These are phyloP conservation scores for Arabidopsis arenosa DNA, from an alignment of 345 rosid species.

Conservation along the genomic window DNA sequence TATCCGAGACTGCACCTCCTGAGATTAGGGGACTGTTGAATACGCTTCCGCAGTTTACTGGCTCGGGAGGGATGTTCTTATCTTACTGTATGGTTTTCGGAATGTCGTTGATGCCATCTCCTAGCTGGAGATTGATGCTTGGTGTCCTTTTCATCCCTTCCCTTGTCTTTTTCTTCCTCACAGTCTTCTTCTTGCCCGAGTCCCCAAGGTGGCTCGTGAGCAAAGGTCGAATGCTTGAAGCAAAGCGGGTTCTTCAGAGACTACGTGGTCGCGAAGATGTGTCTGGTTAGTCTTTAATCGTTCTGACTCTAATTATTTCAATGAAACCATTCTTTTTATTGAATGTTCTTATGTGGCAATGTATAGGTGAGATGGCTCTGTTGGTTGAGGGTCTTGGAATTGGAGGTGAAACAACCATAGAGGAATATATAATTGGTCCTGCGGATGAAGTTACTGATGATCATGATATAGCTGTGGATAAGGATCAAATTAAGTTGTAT, in stretches of 20 bases:
- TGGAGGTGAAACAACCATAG: constrained; percentile 82
- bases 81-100: constrained; percentile 93
- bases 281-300: constrained; percentile 60
- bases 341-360: constrained; percentile 33
- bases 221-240: constrained; percentile 92
- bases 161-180: constrained; percentile 60
- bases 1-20: constrained; percentile 97
- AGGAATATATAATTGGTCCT: constrained; percentile 89
- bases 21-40: constrained; percentile 87
- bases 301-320: constrained; percentile 6
- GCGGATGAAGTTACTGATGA: constrained; percentile 61
- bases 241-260: constrained; percentile 81
- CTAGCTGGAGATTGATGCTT: constrained; percentile 98
- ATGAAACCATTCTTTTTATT: background rate
- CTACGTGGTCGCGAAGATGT: constrained; percentile 88
- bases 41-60: constrained; percentile 95
- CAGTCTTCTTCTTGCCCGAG: constrained; percentile 83
- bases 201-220: constrained; percentile 99
- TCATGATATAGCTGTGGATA: constrained; percentile 66
- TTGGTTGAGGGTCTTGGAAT: constrained; percentile 91
- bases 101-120: constrained; percentile 72
- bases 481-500: constrained; percentile 81
- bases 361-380: constrained; percentile 98
- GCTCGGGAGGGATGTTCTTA: constrained; percentile 91
- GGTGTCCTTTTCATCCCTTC: constrained; percentile 93